Evolutionary conservation across 1,139 yeast genomes (phyloP).

Genomic region (Pichia sorboxylosa): DNA sequence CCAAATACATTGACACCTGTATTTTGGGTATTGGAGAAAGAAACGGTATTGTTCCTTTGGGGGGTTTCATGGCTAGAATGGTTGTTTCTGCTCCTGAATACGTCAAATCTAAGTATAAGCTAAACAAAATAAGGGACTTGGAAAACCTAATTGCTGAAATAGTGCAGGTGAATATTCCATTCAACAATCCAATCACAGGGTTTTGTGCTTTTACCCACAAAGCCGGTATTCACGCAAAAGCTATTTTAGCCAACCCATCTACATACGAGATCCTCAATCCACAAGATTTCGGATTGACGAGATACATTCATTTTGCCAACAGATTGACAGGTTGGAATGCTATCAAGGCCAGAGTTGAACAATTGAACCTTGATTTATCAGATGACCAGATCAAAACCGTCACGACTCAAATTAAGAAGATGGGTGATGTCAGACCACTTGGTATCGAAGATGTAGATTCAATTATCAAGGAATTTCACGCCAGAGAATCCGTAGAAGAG

Average conservation of each 20-base stretch:
- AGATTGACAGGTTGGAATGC: slow-evolving; percentile 54
- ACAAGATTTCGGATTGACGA: slow-evolving; percentile 44
- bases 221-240: slow-evolving; percentile 53
- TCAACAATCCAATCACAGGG: slow-evolving; percentile 51
- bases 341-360: slow-evolving; percentile 54
- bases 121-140: slow-evolving; percentile 42
- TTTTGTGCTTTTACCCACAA: slow-evolving; percentile 54
- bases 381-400: slow-evolving; percentile 49
- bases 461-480: slow-evolving; percentile 36
- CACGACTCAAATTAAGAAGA: slow-evolving; percentile 40
- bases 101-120: slow-evolving; percentile 44
- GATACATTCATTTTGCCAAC: slow-evolving; percentile 50
- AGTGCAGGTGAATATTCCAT: slow-evolving; percentile 46
- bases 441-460: slow-evolving; percentile 39
- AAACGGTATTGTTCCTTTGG: slow-evolving; percentile 49
- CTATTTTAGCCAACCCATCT: slow-evolving; percentile 48
- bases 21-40: slow-evolving; percentile 52
- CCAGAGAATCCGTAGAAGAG: slow-evolving; percentile 23
- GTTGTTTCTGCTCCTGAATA: slow-evolving; percentile 49
- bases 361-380: slow-evolving; percentile 44
- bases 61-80: slow-evolving; percentile 55
- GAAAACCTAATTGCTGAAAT: slow-evolving; percentile 49
- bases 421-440: slow-evolving; percentile 52
- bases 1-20: slow-evolving; percentile 44
- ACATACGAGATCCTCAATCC: slow-evolving; percentile 49